phyloP scores from a whole-genome alignment of 2,329 filamentous ascomycete genomes.

The Penicillium sp. region DNA sequence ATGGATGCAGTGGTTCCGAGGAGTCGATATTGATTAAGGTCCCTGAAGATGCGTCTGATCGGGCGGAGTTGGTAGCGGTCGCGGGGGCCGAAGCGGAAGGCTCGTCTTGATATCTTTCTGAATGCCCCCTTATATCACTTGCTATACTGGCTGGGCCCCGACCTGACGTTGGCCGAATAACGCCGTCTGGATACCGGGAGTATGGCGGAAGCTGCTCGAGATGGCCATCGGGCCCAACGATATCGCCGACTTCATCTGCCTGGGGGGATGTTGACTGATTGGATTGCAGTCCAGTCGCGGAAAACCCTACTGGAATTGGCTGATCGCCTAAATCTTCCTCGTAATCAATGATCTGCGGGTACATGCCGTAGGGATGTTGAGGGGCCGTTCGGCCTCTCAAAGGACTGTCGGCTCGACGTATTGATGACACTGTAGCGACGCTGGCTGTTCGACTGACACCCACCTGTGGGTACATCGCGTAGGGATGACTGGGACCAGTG shows the following conservation, averaged over 20 bases:
- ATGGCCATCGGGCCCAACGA: conserved; percentile 84
- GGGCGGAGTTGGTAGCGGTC: too few species aligned
- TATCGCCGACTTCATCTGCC: conserved; percentile 71
- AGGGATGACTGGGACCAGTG: conserved; percentile 75
- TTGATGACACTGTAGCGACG: conserved; percentile 67
- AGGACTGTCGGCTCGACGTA: conserved; percentile 55
- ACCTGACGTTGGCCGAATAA: conserved; percentile 54
- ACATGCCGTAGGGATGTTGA: conserved; percentile 81
- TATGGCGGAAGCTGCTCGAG: conserved; percentile 90
- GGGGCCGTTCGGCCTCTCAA: conserved; percentile 63
- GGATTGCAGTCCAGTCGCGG: conserved; percentile 54
- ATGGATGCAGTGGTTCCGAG: conserved; percentile 18
- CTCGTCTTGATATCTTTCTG: conserved; percentile 28
- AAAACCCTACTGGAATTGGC: conserved; percentile 68
- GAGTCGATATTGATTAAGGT: conserved; percentile 17
- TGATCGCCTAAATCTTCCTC: conserved; percentile 50
- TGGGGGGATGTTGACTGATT: conserved; percentile 68
- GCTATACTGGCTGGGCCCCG: conserved; percentile 36
- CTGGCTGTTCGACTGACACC: conserved; percentile 56
- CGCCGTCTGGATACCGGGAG: conserved; percentile 77
- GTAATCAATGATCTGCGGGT: conserved; percentile 70
- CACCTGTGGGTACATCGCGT: conserved; percentile 78
- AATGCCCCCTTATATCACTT: conserved; percentile 18
- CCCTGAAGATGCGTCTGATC: conserved; percentile 32
- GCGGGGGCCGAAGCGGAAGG: conserved; percentile 12